Percentiles rank a stretch among this genome's conserved stretches.
These are phyloP conservation scores for Candida dubliniensis DNA, from an alignment of 1,139 yeast species.

Conservation along the genomic window DNA sequence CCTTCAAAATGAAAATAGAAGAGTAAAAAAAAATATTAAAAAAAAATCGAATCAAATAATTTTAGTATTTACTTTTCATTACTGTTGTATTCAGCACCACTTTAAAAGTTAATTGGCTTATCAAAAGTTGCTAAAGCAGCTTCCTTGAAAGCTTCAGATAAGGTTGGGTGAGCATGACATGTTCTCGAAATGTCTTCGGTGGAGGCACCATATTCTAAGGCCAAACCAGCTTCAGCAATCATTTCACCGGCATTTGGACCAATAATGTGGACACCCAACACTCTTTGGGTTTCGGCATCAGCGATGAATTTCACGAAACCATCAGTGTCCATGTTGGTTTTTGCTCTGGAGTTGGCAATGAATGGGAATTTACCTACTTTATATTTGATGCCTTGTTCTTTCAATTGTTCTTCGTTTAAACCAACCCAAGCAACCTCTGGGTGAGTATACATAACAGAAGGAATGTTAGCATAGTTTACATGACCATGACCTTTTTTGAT, in stretches of 20 bases:
- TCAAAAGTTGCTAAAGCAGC: constrained; percentile 93
- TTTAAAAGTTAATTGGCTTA: constrained; percentile 81
- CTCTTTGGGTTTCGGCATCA: constrained; percentile 96
- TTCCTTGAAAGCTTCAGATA: constrained; percentile 97
- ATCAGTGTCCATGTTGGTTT: constrained; percentile 95
- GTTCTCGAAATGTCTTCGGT: constrained; percentile 97
- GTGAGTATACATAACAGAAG: constrained; percentile 97
- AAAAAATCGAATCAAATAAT: not conserved
- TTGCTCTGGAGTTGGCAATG: constrained; percentile 98
- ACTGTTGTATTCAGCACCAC: not conserved
- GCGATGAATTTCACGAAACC: constrained; percentile 96
- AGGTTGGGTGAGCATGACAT: constrained; percentile 98
- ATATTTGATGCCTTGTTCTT: constrained; percentile 89
- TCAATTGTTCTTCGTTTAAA: constrained; percentile 90
- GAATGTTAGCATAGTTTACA: constrained; percentile 96
- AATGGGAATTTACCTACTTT: constrained; percentile 98
- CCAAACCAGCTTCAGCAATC: constrained; percentile 98
- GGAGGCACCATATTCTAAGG: constrained; percentile 97
- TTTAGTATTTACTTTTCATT: too few relatives aligned
- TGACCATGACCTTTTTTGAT: constrained; percentile 94
- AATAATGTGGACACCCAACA: constrained; percentile 94
- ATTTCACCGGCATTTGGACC: constrained; percentile 99
- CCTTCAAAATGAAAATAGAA: not conserved
- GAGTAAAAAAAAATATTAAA: not conserved
- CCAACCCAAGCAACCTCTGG: constrained; percentile 99